Percentiles rank a stretch among this genome's conserved stretches.
phyloP scores from a whole-genome alignment of 116 monocot genomes.

The Papilionanthe hybrid region DNA sequence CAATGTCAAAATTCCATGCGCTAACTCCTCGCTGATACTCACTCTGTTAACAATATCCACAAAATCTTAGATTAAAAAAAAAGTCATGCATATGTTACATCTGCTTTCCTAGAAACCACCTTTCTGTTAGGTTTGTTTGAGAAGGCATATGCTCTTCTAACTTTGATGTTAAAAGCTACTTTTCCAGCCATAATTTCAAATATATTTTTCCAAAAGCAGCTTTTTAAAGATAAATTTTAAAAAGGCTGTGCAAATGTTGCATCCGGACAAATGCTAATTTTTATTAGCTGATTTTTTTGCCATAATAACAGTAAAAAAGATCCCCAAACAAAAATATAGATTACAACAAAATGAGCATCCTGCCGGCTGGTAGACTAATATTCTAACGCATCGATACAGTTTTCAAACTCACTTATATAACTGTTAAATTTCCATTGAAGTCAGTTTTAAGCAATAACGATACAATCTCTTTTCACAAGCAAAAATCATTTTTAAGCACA shows the following conservation, averaged over 20 bases:
- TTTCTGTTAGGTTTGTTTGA: neutral
- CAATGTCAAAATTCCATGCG: slow-evolving; percentile 98
- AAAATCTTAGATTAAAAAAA: neutral
- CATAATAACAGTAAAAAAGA: no score
- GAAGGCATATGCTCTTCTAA: no score
- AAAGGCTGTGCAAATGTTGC: no score
- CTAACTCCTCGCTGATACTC: slow-evolving; percentile 96
- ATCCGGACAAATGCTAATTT: no score
- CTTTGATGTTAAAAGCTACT: no score
- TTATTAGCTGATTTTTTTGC: no score
- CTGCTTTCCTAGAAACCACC: neutral
- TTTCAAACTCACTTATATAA: neutral
- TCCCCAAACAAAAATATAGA: no score
- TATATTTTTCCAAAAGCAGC: no score
- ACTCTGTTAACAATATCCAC: slow-evolving; percentile 39
- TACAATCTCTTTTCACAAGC: neutral
- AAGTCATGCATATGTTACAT: neutral
- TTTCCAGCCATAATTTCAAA: no score
- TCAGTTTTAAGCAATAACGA: neutral
- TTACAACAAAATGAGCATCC: neutral
- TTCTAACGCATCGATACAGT: neutral
- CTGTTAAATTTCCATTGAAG: neutral
- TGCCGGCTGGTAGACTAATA: neutral
- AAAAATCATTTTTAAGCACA: neutral
- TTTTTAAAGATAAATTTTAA: no score